Evolutionary conservation across 345 rosid species (phyloP).

Genomic region (Viola odorata): DNA sequence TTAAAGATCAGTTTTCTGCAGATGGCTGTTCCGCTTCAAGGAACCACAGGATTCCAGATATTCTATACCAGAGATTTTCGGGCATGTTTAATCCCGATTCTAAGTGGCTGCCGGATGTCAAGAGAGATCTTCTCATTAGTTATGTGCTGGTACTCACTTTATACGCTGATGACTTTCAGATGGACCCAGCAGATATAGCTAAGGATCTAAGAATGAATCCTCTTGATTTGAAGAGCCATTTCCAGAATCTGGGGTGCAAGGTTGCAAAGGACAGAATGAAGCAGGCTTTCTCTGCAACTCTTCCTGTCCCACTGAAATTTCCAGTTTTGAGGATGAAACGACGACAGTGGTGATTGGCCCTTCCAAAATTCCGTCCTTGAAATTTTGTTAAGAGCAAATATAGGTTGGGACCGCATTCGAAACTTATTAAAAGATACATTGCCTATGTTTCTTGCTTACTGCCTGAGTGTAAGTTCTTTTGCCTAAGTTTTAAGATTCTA

Average conservation of each 20-base stretch:
- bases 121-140: conserved; percentile 61
- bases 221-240: conserved; percentile 42
- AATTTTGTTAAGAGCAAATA: too few species aligned
- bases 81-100: conserved; percentile 44
- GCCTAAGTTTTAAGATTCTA: too few species aligned
- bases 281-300: conserved; percentile 28
- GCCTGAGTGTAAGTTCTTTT: too few species aligned
- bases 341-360: not conserved
- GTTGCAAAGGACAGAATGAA: conserved; percentile 22
- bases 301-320: conserved; percentile 66
- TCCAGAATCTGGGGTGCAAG: conserved; percentile 73
- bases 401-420: too few species aligned
- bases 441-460: too few species aligned
- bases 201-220: conserved; percentile 59
- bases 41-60: conserved; percentile 50
- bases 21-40: conserved; percentile 49
- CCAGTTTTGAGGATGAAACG: conserved; percentile 31
- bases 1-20: conserved; percentile 55
- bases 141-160: conserved; percentile 71
- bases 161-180: conserved; percentile 60
- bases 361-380: too few species aligned
- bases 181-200: conserved; percentile 58
- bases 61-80: conserved; percentile 43
- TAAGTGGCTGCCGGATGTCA: conserved; percentile 39
- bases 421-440: too few species aligned